phyloP scores from a whole-genome alignment of 768 basidiomycete genomes.

The Tylopilus felleus region DNA sequence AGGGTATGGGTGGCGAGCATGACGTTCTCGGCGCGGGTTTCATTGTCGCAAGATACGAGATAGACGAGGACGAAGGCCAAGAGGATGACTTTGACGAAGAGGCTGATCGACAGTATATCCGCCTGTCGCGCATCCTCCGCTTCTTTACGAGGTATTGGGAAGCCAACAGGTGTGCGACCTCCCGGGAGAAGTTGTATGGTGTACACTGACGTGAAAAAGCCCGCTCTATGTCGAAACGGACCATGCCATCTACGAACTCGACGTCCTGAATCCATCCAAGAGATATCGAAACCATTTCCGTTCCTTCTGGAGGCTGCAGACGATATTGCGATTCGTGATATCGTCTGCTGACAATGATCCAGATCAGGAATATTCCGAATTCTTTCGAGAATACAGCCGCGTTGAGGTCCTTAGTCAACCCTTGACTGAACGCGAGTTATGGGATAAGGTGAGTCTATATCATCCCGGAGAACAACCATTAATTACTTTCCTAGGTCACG shows the following conservation, averaged over 20 bases:
- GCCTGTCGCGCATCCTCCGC: constrained; percentile 44
- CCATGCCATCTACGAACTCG: constrained; percentile 61
- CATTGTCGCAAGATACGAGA: constrained; percentile 43
- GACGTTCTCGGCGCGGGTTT: constrained; percentile 54
- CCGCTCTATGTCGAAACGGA: constrained; percentile 64
- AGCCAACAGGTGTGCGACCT: constrained; percentile 45
- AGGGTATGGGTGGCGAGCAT: constrained; percentile 39
- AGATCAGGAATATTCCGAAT: constrained; percentile 30
- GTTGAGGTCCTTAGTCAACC: constrained; percentile 15
- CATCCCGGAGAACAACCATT: not conserved
- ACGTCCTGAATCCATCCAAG: constrained; percentile 36
- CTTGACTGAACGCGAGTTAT: constrained; percentile 25
- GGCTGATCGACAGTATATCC: constrained; percentile 38
- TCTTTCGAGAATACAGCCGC: constrained; percentile 33
- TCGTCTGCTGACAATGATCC: constrained; percentile 27
- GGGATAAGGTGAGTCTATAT: constrained; percentile 23
- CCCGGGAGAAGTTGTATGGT: not conserved
- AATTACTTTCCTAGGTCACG: constrained; percentile 12
- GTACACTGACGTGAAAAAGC: constrained; percentile 33
- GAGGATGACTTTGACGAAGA: constrained; percentile 45
- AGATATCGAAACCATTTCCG: constrained; percentile 41
- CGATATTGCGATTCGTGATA: constrained; percentile 49
- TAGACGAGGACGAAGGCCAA: constrained; percentile 63
- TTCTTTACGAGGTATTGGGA: constrained; percentile 52
- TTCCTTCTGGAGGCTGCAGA: constrained; percentile 50